Evolutionary conservation across 2,329 filamentous ascomycete genomes (phyloP).

Genomic region (Stagonosporopsis chrysanthemi): DNA sequence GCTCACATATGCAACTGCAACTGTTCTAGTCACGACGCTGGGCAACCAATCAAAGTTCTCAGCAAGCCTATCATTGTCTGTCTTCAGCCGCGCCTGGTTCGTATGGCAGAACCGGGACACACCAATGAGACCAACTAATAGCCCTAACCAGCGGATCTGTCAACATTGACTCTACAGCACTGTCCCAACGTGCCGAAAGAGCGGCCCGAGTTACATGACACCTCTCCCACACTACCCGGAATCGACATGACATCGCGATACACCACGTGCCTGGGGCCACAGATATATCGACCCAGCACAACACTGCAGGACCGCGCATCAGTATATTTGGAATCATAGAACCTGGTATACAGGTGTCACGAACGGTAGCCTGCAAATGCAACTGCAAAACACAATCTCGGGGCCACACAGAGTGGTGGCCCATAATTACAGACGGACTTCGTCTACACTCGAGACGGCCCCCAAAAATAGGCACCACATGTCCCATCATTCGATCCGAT

Average conservation of each 20-base stretch:
- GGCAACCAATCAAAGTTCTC: slow-evolving; percentile 5
- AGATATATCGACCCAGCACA: slow-evolving; percentile 4
- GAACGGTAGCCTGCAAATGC: neutral
- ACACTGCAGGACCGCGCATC: neutral
- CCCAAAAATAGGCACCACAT: slow-evolving; percentile 40
- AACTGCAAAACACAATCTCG: slow-evolving; percentile 9
- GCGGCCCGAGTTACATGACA: neutral
- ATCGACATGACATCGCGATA: neutral
- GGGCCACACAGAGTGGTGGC: slow-evolving; percentile 5
- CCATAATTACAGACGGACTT: slow-evolving; percentile 4
- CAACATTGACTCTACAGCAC: neutral
- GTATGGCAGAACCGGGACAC: neutral
- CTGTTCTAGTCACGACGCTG: neutral
- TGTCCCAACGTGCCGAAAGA: slow-evolving; percentile 6
- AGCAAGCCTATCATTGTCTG: neutral
- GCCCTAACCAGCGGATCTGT: neutral
- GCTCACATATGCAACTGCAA: slow-evolving; percentile 7
- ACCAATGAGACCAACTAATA: slow-evolving; percentile 4
- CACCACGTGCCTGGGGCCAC: slow-evolving; percentile 7
- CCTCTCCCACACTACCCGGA: neutral
- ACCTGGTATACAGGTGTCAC: slow-evolving; percentile 1
- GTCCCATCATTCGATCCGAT: slow-evolving; percentile 7
- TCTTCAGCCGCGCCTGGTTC: slow-evolving; percentile 8
- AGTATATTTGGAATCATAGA: slow-evolving; percentile 13
- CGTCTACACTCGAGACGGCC: slow-evolving; percentile 10